Percentiles rank a stretch among this genome's conserved stretches.
These are phyloP conservation scores for Leucaena leucocephala DNA, from an alignment of 306 rosid genomes.

Conservation along the genomic window DNA sequence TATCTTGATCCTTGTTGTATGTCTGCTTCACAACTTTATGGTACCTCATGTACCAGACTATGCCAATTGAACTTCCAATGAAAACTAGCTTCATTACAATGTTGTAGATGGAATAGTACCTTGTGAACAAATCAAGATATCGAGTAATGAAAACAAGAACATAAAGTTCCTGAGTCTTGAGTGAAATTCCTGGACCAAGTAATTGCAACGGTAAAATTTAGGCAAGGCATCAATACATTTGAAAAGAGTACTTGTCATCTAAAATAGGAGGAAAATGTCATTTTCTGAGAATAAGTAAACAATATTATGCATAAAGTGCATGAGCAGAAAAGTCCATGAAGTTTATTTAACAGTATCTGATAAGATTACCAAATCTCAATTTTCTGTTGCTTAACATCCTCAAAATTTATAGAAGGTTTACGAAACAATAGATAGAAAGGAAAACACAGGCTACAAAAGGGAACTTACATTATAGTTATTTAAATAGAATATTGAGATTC, in stretches of 20 bases:
- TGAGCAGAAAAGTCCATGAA: neutral
- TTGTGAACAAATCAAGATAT: constrained; percentile 37
- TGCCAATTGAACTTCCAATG: constrained; percentile 35
- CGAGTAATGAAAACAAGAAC: constrained; percentile 44
- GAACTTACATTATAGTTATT: too few species aligned
- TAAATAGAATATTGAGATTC: neutral
- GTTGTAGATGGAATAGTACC: constrained; percentile 40
- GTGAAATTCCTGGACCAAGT: constrained; percentile 43
- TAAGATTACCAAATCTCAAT: neutral
- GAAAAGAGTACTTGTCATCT: neutral
- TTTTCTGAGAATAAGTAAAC: neutral
- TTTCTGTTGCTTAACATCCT: neutral
- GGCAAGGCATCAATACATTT: neutral
- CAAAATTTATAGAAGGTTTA: neutral
- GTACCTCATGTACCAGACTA: constrained; percentile 50
- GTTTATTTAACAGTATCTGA: neutral
- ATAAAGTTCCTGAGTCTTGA: constrained; percentile 50
- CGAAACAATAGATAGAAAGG: neutral
- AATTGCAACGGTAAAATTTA: too few species aligned
- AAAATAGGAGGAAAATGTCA: neutral
- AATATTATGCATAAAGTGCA: neutral
- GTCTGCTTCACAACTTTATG: constrained; percentile 51
- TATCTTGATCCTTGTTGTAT: constrained; percentile 44
- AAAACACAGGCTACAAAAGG: too few species aligned
- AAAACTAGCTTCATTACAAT: constrained; percentile 9